Evolutionary conservation across 371 early-diverging fungal species (phyloP), one percentile per base, ranked within the genome.

Genomic region (Lichtheimia hyalospora): DNA sequence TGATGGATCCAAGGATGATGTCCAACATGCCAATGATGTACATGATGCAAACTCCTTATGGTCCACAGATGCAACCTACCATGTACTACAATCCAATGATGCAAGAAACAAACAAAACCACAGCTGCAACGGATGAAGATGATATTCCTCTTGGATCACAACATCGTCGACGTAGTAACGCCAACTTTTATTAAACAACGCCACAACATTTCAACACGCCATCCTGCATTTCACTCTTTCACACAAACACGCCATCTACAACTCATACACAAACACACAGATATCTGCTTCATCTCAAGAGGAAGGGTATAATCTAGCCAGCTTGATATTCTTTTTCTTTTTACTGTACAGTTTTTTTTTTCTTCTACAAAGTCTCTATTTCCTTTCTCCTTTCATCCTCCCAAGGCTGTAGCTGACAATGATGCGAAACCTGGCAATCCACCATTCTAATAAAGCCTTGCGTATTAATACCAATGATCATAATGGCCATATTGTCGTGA

Each of bases 1-100:
- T 69, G 70, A 65, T 74, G 69, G 58, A 62, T 44, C 68, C 66
- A 24, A 61, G 49, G 14, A 69, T 76, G 71, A 73, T 76, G 77
- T 59, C 60, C 16, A 41, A 44, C 14, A 62, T 64, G 60, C 34
- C 39, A n/a, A 60, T 60, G 59, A 54, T 60, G 58, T 42, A 56
- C 23, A 56, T 60, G 56, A 57, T 52, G 53, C 49, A 48, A 57
- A 63, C 66, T 58, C 64, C 58, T 57, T 40, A 57, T 41, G 54
- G 50, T 23, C 51, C 49, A 57, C 14, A 24, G 27, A 54, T 55
- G 50, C 43, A 34, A 8, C 34, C 34, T 8, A 10, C 53, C 13
- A 55, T 55, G 62, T 49, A 25, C 40, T 40, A 51, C 50, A 39
- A 42, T 41, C 52, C 59, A 34, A 58, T 51, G 51, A 51, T 51